Evolutionary conservation across 2,329 filamentous ascomycete species (phyloP).

Genomic region (Leptosphaerulina australis): DNA sequence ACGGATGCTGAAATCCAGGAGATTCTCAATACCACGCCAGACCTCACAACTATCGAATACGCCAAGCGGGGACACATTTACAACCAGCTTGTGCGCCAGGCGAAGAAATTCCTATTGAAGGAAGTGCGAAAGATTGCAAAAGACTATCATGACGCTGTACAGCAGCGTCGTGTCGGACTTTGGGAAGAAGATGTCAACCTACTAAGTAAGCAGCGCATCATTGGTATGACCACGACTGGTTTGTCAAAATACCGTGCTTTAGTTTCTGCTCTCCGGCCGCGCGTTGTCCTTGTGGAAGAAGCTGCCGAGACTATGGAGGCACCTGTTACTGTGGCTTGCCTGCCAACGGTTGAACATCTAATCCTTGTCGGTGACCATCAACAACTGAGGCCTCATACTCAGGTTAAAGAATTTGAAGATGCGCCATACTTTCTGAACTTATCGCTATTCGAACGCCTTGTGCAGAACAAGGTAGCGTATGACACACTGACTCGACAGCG

Average conservation of each 20-base stretch:
- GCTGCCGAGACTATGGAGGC: conserved; percentile 77
- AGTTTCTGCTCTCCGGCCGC: conserved; percentile 69
- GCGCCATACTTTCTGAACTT: conserved; percentile 71
- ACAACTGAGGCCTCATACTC: conserved; percentile 74
- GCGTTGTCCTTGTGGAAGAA: conserved; percentile 76
- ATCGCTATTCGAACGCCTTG: conserved; percentile 79
- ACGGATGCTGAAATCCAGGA: conserved; percentile 45
- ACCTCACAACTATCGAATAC: conserved; percentile 67
- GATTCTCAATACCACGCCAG: conserved; percentile 48
- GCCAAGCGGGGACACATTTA: conserved; percentile 69
- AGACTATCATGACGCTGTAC: conserved; percentile 58
- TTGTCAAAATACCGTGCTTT: conserved; percentile 79
- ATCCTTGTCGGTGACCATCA: conserved; percentile 80
- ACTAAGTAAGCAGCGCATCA: conserved; percentile 54
- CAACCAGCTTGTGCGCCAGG: conserved; percentile 63
- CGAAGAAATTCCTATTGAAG: conserved; percentile 57
- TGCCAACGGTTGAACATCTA: conserved; percentile 67
- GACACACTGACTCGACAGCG: conserved; percentile 71
- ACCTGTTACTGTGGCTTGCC: conserved; percentile 64
- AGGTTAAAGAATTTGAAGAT: conserved; percentile 63
- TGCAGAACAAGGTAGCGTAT: conserved; percentile 69
- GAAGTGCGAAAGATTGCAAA: conserved; percentile 59
- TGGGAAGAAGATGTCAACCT: conserved; percentile 64
- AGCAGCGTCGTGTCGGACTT: conserved; percentile 61
- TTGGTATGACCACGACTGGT: conserved; percentile 79